These are phyloP conservation scores for Wickerhamiella nectarea DNA, from an alignment of 805 yeast genomes.

Conservation along the genomic window DNA sequence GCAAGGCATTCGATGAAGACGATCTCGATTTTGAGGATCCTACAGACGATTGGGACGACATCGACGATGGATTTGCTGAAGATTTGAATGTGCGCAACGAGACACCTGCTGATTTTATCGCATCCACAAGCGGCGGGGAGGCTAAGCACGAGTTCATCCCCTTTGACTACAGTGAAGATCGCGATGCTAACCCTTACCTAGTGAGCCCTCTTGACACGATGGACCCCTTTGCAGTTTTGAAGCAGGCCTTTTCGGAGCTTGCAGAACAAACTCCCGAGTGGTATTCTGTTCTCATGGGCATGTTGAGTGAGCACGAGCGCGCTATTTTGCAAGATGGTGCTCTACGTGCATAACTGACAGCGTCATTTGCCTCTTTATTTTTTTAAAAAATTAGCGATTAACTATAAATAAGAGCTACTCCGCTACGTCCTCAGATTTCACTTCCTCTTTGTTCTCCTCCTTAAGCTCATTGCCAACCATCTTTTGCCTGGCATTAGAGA, in stretches of 20 bases:
- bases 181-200: constrained; percentile 69
- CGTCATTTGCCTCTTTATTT: no score
- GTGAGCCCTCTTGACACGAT: constrained; percentile 57
- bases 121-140: constrained; percentile 7
- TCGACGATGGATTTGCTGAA: constrained; percentile 14
- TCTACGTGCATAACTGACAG: constrained; percentile 20
- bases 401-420: constrained; percentile 1
- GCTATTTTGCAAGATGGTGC: constrained; percentile 24
- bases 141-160: constrained; percentile 23
- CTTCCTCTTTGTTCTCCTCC: constrained; percentile 1
- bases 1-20: constrained; percentile 34
- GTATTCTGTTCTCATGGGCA: constrained; percentile 38
- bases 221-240: constrained; percentile 57
- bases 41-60: constrained; percentile 20
- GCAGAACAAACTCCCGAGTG: constrained; percentile 36
- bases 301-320: constrained; percentile 28
- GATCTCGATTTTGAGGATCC: constrained; percentile 27
- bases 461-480: constrained; percentile 15
- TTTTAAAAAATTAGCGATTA: not conserved
- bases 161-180: constrained; percentile 43
- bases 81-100: constrained; percentile 11
- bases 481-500: constrained; percentile 30
- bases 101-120: not conserved
- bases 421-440: not conserved
- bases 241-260: constrained; percentile 37